phyloP scores from a whole-genome alignment of 2,329 filamentous ascomycete species.

The Thermoascus crustaceus region DNA sequence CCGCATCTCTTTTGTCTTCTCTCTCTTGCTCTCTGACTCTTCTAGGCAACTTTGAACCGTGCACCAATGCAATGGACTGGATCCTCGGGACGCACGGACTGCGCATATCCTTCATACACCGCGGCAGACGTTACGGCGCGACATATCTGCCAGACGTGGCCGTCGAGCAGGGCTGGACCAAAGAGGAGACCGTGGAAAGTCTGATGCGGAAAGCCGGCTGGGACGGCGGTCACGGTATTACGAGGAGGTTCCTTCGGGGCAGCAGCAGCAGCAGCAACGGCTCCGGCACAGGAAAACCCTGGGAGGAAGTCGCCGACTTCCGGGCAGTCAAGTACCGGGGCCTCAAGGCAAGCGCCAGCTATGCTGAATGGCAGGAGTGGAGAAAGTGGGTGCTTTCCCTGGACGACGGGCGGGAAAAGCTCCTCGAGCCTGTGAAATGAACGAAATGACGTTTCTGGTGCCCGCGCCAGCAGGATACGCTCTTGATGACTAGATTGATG shows the following conservation, averaged over 20 bases:
- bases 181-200: slow-evolving; percentile 82
- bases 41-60: slow-evolving; percentile 75
- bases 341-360: slow-evolving; percentile 62
- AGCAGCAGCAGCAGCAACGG: slow-evolving; percentile 13
- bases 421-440: too few species aligned
- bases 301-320: slow-evolving; percentile 67
- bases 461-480: too few species aligned
- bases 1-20: slow-evolving; percentile 38
- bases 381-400: slow-evolving; percentile 55
- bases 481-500: too few species aligned
- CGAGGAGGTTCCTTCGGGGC: slow-evolving; percentile 33
- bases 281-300: slow-evolving; percentile 37
- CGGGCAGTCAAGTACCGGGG: slow-evolving; percentile 81
- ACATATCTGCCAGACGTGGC: slow-evolving; percentile 93
- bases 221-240: slow-evolving; percentile 49
- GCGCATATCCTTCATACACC: slow-evolving; percentile 72
- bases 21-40: slow-evolving; percentile 62
- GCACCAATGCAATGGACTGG: slow-evolving; percentile 72
- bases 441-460: too few species aligned
- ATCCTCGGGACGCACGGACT: slow-evolving; percentile 77
- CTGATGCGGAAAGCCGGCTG: slow-evolving; percentile 94
- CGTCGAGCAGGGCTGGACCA: slow-evolving; percentile 85
- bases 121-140: slow-evolving; percentile 65
- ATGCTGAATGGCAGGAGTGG: slow-evolving; percentile 71
- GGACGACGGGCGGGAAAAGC: slow-evolving; percentile 20